phyloP scores from a whole-genome alignment of 257 asterid species.

The Nyctanthes arbortristis region DNA sequence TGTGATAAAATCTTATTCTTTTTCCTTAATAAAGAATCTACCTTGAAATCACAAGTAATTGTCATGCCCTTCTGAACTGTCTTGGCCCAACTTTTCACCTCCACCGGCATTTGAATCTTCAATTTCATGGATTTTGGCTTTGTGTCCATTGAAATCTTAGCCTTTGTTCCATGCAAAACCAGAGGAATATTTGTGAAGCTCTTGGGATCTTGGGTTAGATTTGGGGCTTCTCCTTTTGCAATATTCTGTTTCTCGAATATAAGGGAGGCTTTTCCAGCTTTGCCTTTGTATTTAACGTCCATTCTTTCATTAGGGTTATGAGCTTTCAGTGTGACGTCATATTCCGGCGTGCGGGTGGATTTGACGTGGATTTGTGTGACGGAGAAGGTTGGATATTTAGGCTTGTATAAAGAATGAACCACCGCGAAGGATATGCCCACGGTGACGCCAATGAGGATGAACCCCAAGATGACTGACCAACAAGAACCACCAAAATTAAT shows the following conservation, averaged over 20 bases:
- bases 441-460: conserved; percentile 21
- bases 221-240: conserved; percentile 39
- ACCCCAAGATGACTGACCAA: conserved; percentile 20
- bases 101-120: conserved; percentile 31
- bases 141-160: conserved; percentile 27
- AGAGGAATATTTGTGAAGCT: conserved; percentile 17
- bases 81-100: conserved; percentile 47
- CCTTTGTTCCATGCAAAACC: conserved; percentile 27
- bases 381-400: conserved; percentile 46
- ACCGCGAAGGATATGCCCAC: neutral
- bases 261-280: conserved; percentile 35
- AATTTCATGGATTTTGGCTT: conserved; percentile 35
- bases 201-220: conserved; percentile 7
- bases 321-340: conserved; percentile 28
- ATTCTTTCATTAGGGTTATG: conserved; percentile 39
- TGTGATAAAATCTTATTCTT: conserved; percentile 34
- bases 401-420: conserved; percentile 40
- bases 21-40: conserved; percentile 32
- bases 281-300: conserved; percentile 30
- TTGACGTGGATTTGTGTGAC: conserved; percentile 30
- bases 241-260: conserved; percentile 32
- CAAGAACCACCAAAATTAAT: conserved; percentile 12
- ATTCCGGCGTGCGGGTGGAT: conserved; percentile 20
- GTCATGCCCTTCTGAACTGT: conserved; percentile 22
- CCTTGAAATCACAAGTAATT: conserved; percentile 51